phyloP scores from a whole-genome alignment of 345 rosid species.

The Hibiscus mutabilis region DNA sequence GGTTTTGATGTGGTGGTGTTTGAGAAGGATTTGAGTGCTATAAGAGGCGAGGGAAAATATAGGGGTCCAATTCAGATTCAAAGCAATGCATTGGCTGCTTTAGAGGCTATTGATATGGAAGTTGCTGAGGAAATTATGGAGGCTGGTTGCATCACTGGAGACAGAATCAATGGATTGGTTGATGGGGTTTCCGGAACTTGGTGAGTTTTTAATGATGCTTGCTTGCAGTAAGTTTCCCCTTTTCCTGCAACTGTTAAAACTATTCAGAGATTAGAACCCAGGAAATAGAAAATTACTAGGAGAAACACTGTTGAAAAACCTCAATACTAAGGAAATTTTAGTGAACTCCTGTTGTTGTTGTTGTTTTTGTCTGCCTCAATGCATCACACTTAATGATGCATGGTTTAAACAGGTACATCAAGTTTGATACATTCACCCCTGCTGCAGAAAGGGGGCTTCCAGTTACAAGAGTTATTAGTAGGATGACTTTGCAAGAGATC shows the following conservation, averaged over 20 bases:
- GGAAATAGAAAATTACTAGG: background rate
- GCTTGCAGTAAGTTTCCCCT: background rate
- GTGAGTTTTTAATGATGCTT: constrained; percentile 33
- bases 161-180: constrained; percentile 85
- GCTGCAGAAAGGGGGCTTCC: constrained; percentile 87
- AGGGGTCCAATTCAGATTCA: constrained; percentile 96
- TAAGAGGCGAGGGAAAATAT: constrained; percentile 94
- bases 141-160: constrained; percentile 90
- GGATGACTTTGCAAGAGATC: constrained; percentile 86
- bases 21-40: constrained; percentile 83
- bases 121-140: constrained; percentile 82
- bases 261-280: background rate
- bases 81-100: constrained; percentile 94
- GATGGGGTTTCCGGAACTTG: constrained; percentile 90
- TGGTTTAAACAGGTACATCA: constrained; percentile 58
- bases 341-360: background rate
- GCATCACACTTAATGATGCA: constrained; percentile 15
- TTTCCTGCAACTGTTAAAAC: background rate
- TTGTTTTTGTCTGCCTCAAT: background rate
- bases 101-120: constrained; percentile 82
- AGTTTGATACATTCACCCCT: constrained; percentile 95
- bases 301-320: background rate
- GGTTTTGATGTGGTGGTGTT: constrained; percentile 84
- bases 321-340: background rate
- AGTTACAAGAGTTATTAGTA: constrained; percentile 79